These are phyloP conservation scores for Chaetomium strumarium DNA, from an alignment of 2,329 filamentous ascomycete genomes.

Conservation along the genomic window DNA sequence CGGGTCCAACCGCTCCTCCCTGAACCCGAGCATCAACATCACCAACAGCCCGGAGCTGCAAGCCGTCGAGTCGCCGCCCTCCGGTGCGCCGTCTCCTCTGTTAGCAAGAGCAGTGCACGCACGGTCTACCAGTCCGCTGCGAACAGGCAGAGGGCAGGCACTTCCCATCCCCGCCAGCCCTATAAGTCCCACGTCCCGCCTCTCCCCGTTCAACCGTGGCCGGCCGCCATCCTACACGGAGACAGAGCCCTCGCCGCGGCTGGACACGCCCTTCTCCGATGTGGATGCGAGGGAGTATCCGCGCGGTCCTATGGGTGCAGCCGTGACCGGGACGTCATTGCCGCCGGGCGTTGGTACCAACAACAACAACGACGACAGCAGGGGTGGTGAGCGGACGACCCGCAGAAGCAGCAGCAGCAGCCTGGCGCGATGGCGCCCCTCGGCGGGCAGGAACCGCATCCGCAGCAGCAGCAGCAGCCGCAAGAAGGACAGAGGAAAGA, in stretches of 20 bases:
- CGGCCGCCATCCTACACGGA: slow-evolving; percentile 36
- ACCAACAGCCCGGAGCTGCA: background rate
- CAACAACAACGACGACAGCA: background rate
- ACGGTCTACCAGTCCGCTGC: background rate
- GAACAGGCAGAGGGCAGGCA: background rate
- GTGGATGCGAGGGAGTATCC: slow-evolving; percentile 27
- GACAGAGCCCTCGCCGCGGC: slow-evolving; percentile 39
- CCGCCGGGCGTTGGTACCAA: background rate
- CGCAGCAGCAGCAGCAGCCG: background rate
- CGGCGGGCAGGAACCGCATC: background rate
- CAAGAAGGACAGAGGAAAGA: too few relatives aligned
- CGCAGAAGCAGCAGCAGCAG: background rate
- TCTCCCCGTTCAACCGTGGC: slow-evolving; percentile 18
- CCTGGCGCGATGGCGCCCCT: background rate
- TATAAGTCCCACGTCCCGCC: background rate
- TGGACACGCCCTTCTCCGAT: slow-evolving; percentile 26
- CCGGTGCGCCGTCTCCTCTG: background rate
- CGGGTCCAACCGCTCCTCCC: slow-evolving; percentile 34
- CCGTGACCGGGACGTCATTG: background rate
- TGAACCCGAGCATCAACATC: slow-evolving; percentile 10
- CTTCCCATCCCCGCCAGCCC: background rate
- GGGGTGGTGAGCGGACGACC: too few relatives aligned
- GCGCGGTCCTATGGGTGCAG: background rate
- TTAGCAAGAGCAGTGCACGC: background rate
- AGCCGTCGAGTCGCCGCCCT: background rate